Conservation (phyloP, 2,329 filamentous ascomycete species). For the Ceratocystis cubensis region DNA sequence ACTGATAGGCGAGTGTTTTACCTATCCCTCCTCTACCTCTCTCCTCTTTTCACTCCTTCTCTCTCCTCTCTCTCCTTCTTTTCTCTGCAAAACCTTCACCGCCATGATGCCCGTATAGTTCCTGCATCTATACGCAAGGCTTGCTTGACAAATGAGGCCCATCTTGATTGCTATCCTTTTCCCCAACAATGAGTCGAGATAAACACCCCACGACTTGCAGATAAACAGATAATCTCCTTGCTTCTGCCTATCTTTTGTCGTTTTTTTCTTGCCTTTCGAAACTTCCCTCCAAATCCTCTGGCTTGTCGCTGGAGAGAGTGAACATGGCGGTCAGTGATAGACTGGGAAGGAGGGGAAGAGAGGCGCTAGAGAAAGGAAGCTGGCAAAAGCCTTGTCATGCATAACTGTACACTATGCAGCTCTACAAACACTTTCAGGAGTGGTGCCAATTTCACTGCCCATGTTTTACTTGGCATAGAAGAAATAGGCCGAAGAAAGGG, state of each 20-base stretch:
- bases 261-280: not conserved
- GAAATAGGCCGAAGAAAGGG: not conserved
- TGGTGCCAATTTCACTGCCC: not conserved
- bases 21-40: too few relatives aligned
- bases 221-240: not conserved
- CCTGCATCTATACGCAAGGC: not conserved
- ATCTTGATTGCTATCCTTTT: not conserved
- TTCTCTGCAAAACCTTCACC: not conserved
- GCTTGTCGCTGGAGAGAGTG: not conserved
- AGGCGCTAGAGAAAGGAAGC: not conserved
- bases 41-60: too few relatives aligned
- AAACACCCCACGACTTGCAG: not conserved
- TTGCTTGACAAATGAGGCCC: slow-evolving; percentile 1
- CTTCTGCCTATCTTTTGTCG: not conserved
- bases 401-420: not conserved
- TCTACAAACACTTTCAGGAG: not conserved
- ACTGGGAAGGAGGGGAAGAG: not conserved
- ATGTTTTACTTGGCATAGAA: not conserved
- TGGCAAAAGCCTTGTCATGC: not conserved
- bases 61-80: not conserved
- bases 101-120: not conserved
- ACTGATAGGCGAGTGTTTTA: not conserved
- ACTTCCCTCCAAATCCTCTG: not conserved
- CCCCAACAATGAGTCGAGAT: not conserved
- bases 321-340: not conserved